These are phyloP conservation scores for Kalanchoe fedtschenkoi DNA, from an alignment of 164 flowering plant genomes.

Conservation along the genomic window DNA sequence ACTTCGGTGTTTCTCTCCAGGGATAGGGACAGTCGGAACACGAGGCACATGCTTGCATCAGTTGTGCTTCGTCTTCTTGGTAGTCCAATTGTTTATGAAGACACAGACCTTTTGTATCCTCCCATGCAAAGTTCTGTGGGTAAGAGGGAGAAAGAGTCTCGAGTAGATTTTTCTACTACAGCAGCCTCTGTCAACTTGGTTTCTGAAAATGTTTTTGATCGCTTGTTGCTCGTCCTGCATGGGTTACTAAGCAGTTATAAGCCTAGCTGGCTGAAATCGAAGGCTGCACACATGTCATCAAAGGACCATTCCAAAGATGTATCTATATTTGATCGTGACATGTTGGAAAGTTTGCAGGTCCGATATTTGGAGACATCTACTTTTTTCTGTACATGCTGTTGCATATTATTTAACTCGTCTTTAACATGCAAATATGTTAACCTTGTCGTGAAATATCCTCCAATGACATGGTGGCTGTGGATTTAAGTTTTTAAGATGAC, in stretches of 20 bases:
- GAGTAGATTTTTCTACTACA: slow-evolving; percentile 23
- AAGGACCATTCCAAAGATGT: slow-evolving; percentile 41
- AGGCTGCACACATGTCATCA: slow-evolving; percentile 31
- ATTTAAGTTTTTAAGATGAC: no score
- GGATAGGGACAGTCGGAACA: slow-evolving; percentile 65
- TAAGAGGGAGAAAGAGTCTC: slow-evolving; percentile 36
- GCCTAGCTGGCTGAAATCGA: slow-evolving; percentile 79
- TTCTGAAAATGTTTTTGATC: slow-evolving; percentile 70
- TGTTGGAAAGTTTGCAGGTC: slow-evolving; percentile 81
- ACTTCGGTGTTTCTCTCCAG: slow-evolving; percentile 25
- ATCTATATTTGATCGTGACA: slow-evolving; percentile 55
- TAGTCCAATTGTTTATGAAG: slow-evolving; percentile 75
- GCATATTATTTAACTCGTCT: not conserved
- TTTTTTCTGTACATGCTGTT: slow-evolving; percentile 3
- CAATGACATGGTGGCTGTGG: no score
- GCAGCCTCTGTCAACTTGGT: slow-evolving; percentile 21
- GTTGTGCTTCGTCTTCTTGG: slow-evolving; percentile 88
- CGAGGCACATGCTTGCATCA: slow-evolving; percentile 75
- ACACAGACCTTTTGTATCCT: slow-evolving; percentile 33
- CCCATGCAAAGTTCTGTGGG: slow-evolving; percentile 19
- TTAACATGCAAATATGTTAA: not conserved
- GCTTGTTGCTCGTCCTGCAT: slow-evolving; percentile 66
- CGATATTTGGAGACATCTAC: slow-evolving; percentile 10
- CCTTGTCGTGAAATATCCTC: no score
- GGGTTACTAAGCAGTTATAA: slow-evolving; percentile 66